Percentiles rank a stretch among this genome's conserved stretches.
phyloP scores from a whole-genome alignment of 2,329 filamentous ascomycete species.

The Microsporum ferrugineum region DNA sequence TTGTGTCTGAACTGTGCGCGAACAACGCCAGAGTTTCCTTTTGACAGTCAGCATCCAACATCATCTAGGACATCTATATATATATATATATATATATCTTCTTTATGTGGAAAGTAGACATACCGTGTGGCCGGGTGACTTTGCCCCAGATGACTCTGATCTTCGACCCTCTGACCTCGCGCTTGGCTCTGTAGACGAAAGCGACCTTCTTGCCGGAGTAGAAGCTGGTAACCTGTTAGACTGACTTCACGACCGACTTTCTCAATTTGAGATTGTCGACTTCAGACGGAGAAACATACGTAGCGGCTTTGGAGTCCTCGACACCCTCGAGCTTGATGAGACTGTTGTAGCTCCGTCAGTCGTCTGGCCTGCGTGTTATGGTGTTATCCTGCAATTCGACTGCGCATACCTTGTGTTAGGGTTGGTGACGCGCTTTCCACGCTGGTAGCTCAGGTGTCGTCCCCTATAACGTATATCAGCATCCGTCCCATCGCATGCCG shows the following conservation, averaged over 20 bases:
- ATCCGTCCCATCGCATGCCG: slow-evolving; percentile 6
- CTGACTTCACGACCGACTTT: slow-evolving; percentile 24
- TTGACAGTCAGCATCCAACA: not conserved
- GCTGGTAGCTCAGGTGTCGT: slow-evolving; percentile 96
- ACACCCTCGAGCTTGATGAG: slow-evolving; percentile 99
- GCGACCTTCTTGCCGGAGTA: slow-evolving; percentile 98
- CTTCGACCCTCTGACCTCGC: slow-evolving; percentile 93
- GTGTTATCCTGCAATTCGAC: not conserved
- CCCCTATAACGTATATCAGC: slow-evolving; percentile 49
- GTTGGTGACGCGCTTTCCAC: slow-evolving; percentile 83
- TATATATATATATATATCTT: not conserved
- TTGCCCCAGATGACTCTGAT: slow-evolving; percentile 99
- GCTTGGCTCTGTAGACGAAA: slow-evolving; percentile 94
- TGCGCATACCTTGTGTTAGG: slow-evolving; percentile 55
- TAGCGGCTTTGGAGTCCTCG: slow-evolving; percentile 76
- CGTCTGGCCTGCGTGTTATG: not conserved
- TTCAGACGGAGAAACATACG: slow-evolving; percentile 40
- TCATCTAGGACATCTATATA: not conserved
- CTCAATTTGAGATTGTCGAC: not conserved
- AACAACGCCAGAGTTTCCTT: slow-evolving; percentile 95
- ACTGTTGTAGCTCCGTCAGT: slow-evolving; percentile 31
- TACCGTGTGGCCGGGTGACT: slow-evolving; percentile 91
- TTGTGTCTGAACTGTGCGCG: slow-evolving; percentile 94
- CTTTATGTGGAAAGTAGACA: slow-evolving; percentile 20
- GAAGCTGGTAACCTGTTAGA: slow-evolving; percentile 46